Conservation (phyloP, 2,329 filamentous ascomycete genomes). For the Stachybotrys chartarum region DNA sequence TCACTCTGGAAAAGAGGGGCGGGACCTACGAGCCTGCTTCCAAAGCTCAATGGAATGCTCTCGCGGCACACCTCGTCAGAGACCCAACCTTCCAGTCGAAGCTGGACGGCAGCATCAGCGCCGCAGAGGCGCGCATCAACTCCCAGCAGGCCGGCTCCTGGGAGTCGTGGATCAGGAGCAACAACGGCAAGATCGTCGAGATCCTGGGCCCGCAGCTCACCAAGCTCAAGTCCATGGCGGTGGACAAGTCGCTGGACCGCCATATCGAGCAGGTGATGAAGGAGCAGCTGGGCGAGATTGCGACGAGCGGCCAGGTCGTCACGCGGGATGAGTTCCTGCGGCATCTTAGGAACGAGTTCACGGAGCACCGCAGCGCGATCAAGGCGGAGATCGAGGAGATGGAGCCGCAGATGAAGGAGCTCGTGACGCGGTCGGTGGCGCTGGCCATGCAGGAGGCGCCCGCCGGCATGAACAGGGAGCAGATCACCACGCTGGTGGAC, state of each 20-base stretch:
- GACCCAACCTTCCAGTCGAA: slow-evolving; percentile 21
- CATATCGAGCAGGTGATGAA: slow-evolving; percentile 28
- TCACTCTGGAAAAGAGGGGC: slow-evolving; percentile 35
- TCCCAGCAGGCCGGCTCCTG: slow-evolving; percentile 32
- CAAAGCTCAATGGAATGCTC: slow-evolving; percentile 38
- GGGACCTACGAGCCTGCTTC: slow-evolving; percentile 32
- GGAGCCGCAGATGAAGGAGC: slow-evolving; percentile 22
- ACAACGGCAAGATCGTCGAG: slow-evolving; percentile 31
- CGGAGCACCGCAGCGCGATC: slow-evolving; percentile 29
- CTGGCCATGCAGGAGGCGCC: slow-evolving; percentile 16
- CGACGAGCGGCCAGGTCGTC: slow-evolving; percentile 30
- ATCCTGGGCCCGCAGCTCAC: slow-evolving; percentile 22
- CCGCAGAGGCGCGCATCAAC: slow-evolving; percentile 17
- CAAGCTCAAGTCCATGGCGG: slow-evolving; percentile 25
- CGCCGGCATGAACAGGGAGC: slow-evolving; percentile 27
- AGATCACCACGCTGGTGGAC: slow-evolving; percentile 34
- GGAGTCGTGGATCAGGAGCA: slow-evolving; percentile 45
- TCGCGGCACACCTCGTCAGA: slow-evolving; percentile 32
- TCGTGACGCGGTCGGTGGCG: slow-evolving; percentile 22
- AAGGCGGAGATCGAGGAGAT: slow-evolving; percentile 31
- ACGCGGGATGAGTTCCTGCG: slow-evolving; percentile 41
- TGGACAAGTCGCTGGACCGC: slow-evolving; percentile 24
- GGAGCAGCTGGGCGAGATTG: slow-evolving; percentile 23
- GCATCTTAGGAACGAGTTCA: slow-evolving; percentile 31
- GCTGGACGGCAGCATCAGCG: slow-evolving; percentile 17